Evolutionary conservation across 202 grass and related monocot species (phyloP).

Genomic region (Carex arenaria): DNA sequence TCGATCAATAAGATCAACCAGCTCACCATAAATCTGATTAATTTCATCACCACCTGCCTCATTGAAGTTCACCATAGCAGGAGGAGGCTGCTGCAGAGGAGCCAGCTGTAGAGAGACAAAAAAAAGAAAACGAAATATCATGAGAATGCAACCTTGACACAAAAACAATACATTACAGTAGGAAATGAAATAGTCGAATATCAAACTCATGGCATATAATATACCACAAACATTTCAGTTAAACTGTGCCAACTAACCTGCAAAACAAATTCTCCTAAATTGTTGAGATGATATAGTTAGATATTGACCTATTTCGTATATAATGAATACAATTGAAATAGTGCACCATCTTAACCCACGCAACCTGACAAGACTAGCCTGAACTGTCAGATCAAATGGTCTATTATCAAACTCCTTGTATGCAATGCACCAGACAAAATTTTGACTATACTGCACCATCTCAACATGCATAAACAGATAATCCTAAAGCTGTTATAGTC

Average conservation of each 20-base stretch:
- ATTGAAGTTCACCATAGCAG: constrained; percentile 32
- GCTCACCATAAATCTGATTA: constrained; percentile 35
- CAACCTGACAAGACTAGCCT: not conserved
- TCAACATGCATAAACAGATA: not conserved
- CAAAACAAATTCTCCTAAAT: not conserved
- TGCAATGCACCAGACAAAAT: not conserved
- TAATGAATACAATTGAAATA: not conserved
- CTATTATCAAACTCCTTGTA: not conserved
- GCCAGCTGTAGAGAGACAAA: constrained; percentile 1
- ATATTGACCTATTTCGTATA: not conserved
- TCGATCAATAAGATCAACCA: constrained; percentile 25
- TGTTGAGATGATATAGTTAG: not conserved
- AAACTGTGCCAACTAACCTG: not conserved
- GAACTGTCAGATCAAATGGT: constrained; percentile 9
- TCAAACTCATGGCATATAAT: not conserved
- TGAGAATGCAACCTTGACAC: not conserved
- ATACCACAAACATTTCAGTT: not conserved
- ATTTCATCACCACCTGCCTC: constrained; percentile 25
- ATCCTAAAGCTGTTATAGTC: not conserved
- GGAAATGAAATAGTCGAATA: not conserved
- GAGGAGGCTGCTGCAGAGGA: constrained; percentile 29
- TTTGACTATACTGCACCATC: not conserved
- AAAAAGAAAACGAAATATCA: not conserved
- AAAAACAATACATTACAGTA: not conserved
- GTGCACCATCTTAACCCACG: not conserved